Base-by-base conservation (phyloP, 208 protist species). In the Naegleria lovaniensis region DNA sequence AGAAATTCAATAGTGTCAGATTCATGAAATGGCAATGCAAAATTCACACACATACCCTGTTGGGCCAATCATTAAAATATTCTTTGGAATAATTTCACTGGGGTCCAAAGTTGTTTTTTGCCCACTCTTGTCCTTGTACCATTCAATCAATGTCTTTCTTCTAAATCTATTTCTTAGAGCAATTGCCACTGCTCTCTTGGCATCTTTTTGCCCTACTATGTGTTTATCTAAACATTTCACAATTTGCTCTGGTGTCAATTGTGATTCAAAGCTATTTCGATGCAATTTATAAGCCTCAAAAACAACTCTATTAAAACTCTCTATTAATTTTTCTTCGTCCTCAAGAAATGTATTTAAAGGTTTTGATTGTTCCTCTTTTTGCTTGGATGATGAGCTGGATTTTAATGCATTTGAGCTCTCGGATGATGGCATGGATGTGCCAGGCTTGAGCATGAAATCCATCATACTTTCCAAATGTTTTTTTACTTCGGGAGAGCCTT, bases 161-260 rank as follows among this genome's bases (percentile, higher is more conserved):
- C 67, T 79, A 29, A 13, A 79, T 36, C 67, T 29, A 90, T 99
- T 99, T n/a, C 98, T 95, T 25, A 99, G 93, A 0, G 98, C 98
- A 91, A 99, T 97, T 13, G 98, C 97, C 13, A 99, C 97, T 0
- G 98, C 97, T 36, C 94, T 93, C 93, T 99, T 99, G 25, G 97
- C 98, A 0, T 97, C 96, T 0, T 92, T 89, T 94, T 99, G 98
- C 0, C 98, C 98, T 29, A 99, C 96, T 83, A 99, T 98, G 94
- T 98, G 98, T n/a, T 94, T 92, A 92, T 99, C 96, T 6, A 99
- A 93, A 86, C 98, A 95, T 0, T 93, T 93, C 1, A 98, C 95
- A 75, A 99, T 98, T 88, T 97, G 95, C 7, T 92, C 93, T n/a
- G 97, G 97, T 9, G 94, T 96, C 3, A 98, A 52, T 79, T 79